Evolutionary conservation across 345 rosid species (phyloP).

Genomic region (Salix exigua): DNA sequence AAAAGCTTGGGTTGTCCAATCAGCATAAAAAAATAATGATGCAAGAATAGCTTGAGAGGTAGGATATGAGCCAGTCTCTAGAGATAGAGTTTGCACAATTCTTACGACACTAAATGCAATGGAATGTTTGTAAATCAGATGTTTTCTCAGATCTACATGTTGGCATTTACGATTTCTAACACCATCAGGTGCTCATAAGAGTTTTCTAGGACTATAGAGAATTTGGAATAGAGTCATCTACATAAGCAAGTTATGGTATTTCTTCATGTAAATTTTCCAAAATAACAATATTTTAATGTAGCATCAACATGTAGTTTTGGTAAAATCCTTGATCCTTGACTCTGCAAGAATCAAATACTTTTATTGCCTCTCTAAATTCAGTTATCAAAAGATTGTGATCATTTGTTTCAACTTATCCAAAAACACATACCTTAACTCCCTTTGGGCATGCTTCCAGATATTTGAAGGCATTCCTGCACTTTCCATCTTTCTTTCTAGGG

Average conservation of each 20-base stretch:
- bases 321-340: neutral
- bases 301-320: neutral
- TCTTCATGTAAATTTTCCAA: neutral
- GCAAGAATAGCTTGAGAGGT: neutral
- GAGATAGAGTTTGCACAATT: neutral
- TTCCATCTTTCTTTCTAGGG: constrained; percentile 95
- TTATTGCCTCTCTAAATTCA: neutral
- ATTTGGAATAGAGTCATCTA: neutral
- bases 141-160: neutral
- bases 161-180: neutral
- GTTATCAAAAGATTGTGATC: neutral
- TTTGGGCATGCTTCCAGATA: constrained; percentile 96
- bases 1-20: neutral
- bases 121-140: neutral
- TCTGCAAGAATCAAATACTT: neutral
- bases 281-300: neutral
- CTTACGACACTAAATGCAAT: neutral
- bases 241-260: neutral
- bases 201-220: neutral
- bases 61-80: neutral
- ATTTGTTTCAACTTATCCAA: neutral
- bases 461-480: constrained; percentile 90
- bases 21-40: neutral
- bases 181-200: neutral
- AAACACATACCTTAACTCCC: constrained; percentile 74